phyloP scores from a whole-genome alignment of 768 basidiomycete genomes.

The Albatrellus ellisii region DNA sequence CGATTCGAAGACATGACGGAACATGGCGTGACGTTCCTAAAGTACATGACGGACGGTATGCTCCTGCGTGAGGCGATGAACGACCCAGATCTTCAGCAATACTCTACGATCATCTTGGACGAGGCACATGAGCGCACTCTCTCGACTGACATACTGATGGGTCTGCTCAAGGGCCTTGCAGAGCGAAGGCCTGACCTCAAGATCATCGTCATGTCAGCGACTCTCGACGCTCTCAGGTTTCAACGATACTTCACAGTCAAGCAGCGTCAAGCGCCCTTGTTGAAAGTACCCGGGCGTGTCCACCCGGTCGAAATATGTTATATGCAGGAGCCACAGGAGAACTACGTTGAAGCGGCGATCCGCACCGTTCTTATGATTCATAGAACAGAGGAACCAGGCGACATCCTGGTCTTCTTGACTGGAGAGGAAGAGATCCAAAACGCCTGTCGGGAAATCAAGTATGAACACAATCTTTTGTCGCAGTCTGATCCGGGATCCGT shows the following conservation, averaged over 20 bases:
- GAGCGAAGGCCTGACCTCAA: slow-evolving; percentile 79
- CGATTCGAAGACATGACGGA: slow-evolving; percentile 97
- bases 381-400: slow-evolving; percentile 86
- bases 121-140: slow-evolving; percentile 98
- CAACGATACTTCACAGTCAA: slow-evolving; percentile 76
- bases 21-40: slow-evolving; percentile 82
- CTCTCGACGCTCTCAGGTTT: slow-evolving; percentile 92
- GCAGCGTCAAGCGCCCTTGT: too few species aligned
- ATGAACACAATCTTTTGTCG: slow-evolving; percentile 76
- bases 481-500: slow-evolving; percentile 60
- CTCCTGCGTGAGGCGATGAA: slow-evolving; percentile 97
- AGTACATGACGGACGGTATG: slow-evolving; percentile 99
- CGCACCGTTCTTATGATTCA: slow-evolving; percentile 96
- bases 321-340: too few species aligned
- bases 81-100: slow-evolving; percentile 79
- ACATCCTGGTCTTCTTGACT: slow-evolving; percentile 89
- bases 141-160: slow-evolving; percentile 98
- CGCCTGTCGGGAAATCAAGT: slow-evolving; percentile 83
- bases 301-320: too few species aligned
- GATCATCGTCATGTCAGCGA: slow-evolving; percentile 97
- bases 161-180: slow-evolving; percentile 77
- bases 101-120: slow-evolving; percentile 96
- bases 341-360: slow-evolving; percentile 96
- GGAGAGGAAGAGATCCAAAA: slow-evolving; percentile 99
- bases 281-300: too few species aligned